phyloP scores from a whole-genome alignment of 352 stramenopile genomes.

The Phytophthora melonis region DNA sequence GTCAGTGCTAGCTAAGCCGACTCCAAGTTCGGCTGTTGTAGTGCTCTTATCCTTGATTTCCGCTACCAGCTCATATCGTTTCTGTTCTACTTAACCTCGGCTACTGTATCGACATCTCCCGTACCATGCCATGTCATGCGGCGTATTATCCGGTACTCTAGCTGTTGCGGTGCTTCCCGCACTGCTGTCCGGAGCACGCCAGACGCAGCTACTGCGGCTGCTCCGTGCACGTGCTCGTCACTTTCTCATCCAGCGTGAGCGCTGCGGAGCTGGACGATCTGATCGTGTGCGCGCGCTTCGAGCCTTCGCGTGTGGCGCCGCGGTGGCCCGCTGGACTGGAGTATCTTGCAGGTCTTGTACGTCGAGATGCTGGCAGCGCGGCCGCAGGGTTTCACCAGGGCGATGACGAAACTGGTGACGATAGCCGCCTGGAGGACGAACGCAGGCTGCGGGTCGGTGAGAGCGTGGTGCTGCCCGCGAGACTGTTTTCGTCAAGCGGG shows the following conservation, averaged over 20 bases:
- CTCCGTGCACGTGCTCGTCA: conserved; percentile 41
- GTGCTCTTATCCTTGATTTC: background rate
- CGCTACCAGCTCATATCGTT: background rate
- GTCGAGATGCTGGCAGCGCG: background rate
- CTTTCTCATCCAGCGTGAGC: conserved; percentile 12
- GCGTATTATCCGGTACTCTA: background rate
- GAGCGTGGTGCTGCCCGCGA: background rate
- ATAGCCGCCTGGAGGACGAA: background rate
- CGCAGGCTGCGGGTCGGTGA: background rate
- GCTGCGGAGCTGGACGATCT: conserved; percentile 11
- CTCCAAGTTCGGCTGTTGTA: background rate
- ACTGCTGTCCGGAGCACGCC: conserved; percentile 40
- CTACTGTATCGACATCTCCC: background rate
- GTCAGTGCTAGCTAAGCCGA: background rate
- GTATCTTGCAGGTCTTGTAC: background rate
- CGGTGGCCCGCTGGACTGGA: conserved; percentile 1
- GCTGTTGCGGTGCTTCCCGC: conserved; percentile 43
- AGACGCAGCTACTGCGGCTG: conserved; percentile 46
- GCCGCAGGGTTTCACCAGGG: background rate
- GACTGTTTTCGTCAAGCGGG: background rate
- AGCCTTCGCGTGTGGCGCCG: conserved; percentile 20
- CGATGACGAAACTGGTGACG: background rate
- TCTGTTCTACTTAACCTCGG: background rate
- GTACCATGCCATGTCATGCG: background rate
- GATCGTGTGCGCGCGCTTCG: conserved; percentile 40